Conservation (phyloP, 176 grass and related monocot genomes). For the Tillandsia leiboldiana region DNA sequence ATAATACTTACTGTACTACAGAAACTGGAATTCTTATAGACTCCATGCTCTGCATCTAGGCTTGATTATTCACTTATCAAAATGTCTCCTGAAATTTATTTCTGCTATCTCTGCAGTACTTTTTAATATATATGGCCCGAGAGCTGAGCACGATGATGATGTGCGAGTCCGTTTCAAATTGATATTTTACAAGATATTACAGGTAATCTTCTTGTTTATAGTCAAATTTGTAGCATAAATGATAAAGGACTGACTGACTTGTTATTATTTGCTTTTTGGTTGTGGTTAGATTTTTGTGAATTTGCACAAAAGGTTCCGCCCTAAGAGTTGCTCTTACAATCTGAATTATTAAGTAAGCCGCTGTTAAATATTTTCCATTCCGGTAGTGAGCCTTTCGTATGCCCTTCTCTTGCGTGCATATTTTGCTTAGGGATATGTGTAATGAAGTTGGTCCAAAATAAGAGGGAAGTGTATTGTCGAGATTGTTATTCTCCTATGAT, state of each 20-base stretch:
- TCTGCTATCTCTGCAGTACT: conserved; percentile 45
- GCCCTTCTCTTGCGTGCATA: too few species aligned
- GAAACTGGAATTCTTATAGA: not conserved
- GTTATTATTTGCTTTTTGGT: not conserved
- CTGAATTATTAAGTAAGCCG: too few species aligned
- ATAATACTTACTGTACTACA: not conserved
- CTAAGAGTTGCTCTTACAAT: not conserved
- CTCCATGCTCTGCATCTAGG: too few species aligned
- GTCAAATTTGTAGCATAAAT: not conserved
- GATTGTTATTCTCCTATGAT: too few species aligned
- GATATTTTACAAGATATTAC: conserved; percentile 82
- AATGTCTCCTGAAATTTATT: conserved; percentile 1
- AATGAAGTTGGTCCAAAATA: too few species aligned
- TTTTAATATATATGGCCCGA: conserved; percentile 93
- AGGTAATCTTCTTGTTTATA: conserved; percentile 38
- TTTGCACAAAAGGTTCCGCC: not conserved
- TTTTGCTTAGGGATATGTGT: too few species aligned
- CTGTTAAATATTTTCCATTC: too few species aligned
- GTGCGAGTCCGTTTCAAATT: conserved; percentile 72
- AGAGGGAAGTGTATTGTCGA: too few species aligned
- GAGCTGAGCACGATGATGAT: conserved; percentile 65
- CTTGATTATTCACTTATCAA: too few species aligned
- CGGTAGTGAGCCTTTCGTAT: too few species aligned
- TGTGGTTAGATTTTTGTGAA: not conserved
- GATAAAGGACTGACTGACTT: not conserved